Evolutionary conservation across 2,329 filamentous ascomycete species (phyloP), one percentile per base, ranked within the genome.

Genomic region (Xylaria sp.): DNA sequence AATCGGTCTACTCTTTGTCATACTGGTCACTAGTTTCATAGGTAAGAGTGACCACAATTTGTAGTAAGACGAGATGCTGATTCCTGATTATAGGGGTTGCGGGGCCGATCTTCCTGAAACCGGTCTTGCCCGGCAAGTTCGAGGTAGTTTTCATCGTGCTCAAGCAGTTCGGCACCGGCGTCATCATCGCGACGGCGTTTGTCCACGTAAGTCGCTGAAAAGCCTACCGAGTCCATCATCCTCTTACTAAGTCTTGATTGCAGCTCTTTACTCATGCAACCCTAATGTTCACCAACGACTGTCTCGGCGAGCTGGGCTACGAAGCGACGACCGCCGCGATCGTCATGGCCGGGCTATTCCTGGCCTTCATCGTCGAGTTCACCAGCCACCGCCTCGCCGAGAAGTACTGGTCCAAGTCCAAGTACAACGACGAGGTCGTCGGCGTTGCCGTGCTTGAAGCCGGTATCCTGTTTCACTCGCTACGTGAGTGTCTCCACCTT

Each of bases 391-490:
- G 87, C 1, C 69, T 88, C 43, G 76, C 88, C 1, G 59, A 62
- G 21, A 68, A 59, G 58, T 67, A 71, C 18, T 45, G 40, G 50
- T n/a, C 39, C 6, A 54, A 16, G 13, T 50, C 48, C 21, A 49
- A 21, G 21, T 60, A 43, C 44, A 63, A 52, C 39, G 56, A 61
- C 6, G 60, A 61, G 17, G 18, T 84, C 47, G 74, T 88, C 26
- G 82, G 81, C 44, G 85, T 90, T n/a, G 63, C 84, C 16, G 84
- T 91, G 26, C 83, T 91, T 68, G 89, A 92, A 71, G 80, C 82
- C 0, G 89, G 89, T 2, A 86, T 92, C 49, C 78, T 91, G 43
- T 92, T 92, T 72, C 88, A 91, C 72, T 90, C 86, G 1, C 76
- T 90, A 16, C 71, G 83, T 86, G 76, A 71, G 81, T 72, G 58